Evolutionary conservation across 75 land plant genomes (phyloP).

Genomic region (Picea glauca): DNA sequence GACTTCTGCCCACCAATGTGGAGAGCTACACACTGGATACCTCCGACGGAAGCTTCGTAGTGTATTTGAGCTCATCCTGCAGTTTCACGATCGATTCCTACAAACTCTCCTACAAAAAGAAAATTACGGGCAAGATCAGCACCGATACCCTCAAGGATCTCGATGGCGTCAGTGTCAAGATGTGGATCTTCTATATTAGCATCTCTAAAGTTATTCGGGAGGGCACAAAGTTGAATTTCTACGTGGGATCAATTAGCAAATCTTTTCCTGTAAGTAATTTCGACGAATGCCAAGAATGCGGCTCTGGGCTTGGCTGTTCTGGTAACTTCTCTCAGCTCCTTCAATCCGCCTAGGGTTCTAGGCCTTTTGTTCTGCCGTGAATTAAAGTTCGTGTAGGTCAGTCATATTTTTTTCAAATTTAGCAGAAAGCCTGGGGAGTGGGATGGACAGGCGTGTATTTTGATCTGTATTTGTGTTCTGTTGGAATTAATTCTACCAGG

Average conservation of each 20-base stretch:
- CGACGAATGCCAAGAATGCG: constrained; percentile 39
- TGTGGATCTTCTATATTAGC: constrained; percentile 38
- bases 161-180: constrained; percentile 38
- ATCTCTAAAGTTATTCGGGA: constrained; percentile 33
- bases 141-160: constrained; percentile 19
- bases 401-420: too few species aligned
- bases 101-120: constrained; percentile 31
- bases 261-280: constrained; percentile 38
- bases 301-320: constrained; percentile 29
- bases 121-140: constrained; percentile 31
- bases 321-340: too few species aligned
- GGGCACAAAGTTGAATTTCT: constrained; percentile 33
- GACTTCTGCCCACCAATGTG: constrained; percentile 31
- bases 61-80: constrained; percentile 27
- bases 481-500: too few species aligned
- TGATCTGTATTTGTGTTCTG: too few species aligned
- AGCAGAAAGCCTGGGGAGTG: too few species aligned
- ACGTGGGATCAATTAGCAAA: constrained; percentile 46
- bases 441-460: too few species aligned
- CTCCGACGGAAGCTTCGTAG: constrained; percentile 20
- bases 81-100: constrained; percentile 37
- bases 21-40: constrained; percentile 21
- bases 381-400: too few species aligned
- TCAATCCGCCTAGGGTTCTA: too few species aligned
- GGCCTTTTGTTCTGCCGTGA: too few species aligned